A percentile compares a stretch with the other conserved stretches of the same genome.
Evolutionary conservation across 495 filamentous ascomycete genomes (phyloP).

Genomic region (Xylaria scruposa): DNA sequence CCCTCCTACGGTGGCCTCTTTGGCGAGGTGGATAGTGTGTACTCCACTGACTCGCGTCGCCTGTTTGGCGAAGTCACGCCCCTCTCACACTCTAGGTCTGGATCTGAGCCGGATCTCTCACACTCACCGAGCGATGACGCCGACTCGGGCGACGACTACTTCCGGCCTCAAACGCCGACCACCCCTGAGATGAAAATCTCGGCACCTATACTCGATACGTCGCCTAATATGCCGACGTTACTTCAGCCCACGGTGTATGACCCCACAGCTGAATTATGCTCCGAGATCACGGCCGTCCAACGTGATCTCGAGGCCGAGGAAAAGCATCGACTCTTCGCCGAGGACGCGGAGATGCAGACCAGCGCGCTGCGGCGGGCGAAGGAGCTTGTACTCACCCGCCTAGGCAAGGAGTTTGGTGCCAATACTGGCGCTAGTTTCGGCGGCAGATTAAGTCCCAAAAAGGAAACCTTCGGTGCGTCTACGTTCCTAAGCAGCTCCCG

Average conservation of each 20-base stretch:
- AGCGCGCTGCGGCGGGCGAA: slow-evolving; percentile 53
- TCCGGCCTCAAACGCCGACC: slow-evolving; percentile 45
- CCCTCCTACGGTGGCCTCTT: slow-evolving; percentile 31
- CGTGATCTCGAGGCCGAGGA: slow-evolving; percentile 50
- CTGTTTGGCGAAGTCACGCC: slow-evolving; percentile 40
- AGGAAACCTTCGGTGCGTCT: slow-evolving; percentile 38
- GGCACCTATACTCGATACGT: slow-evolving; percentile 52
- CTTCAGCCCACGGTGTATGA: slow-evolving; percentile 56
- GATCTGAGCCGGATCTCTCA: slow-evolving; percentile 39
- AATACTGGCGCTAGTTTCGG: slow-evolving; percentile 16
- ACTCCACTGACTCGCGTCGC: slow-evolving; percentile 35
- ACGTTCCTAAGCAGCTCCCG: slow-evolving; percentile 40
- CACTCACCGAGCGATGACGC: slow-evolving; percentile 48
- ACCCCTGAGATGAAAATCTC: slow-evolving; percentile 44
- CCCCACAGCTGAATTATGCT: slow-evolving; percentile 45
- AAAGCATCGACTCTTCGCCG: slow-evolving; percentile 43
- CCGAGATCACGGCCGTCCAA: slow-evolving; percentile 52
- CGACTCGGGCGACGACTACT: slow-evolving; percentile 48
- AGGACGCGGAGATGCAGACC: slow-evolving; percentile 49
- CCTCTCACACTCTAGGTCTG: slow-evolving; percentile 26
- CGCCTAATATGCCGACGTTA: slow-evolving; percentile 47
- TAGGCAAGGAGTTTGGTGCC: slow-evolving; percentile 49
- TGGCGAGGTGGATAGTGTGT: slow-evolving; percentile 38
- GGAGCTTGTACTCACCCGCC: slow-evolving; percentile 53
- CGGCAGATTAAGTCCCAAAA: slow-evolving; percentile 25